Evolutionary conservation across 805 yeast genomes (phyloP).

Genomic region (Kodamaea jinghongensis): DNA sequence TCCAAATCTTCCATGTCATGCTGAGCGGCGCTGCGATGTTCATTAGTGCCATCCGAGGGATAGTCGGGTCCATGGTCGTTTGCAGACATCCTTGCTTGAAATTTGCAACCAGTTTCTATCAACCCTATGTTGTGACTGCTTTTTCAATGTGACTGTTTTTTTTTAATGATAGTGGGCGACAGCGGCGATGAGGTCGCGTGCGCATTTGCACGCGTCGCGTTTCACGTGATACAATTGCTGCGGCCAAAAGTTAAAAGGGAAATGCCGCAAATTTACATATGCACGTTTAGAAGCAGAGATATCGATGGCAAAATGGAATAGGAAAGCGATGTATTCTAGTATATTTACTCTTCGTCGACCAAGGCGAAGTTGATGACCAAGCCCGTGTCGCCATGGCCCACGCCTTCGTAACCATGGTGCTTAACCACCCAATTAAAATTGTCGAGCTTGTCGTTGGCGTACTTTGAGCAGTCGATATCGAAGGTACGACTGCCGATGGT

Average conservation of each 20-base stretch:
- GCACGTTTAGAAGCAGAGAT: too few species aligned
- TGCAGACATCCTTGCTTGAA: too few species aligned
- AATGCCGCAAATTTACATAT: too few species aligned
- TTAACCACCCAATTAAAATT: conserved; percentile 48
- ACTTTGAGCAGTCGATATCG: conserved; percentile 40
- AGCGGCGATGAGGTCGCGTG: too few species aligned
- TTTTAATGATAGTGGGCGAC: too few species aligned
- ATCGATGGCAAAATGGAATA: too few species aligned
- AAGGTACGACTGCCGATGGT: conserved; percentile 42
- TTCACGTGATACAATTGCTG: too few species aligned
- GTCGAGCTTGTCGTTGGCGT: conserved; percentile 43
- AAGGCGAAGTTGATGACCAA: conserved; percentile 38
- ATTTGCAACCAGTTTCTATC: background rate
- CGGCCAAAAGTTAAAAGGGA: too few species aligned
- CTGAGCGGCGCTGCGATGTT: too few species aligned
- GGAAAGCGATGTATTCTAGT: too few species aligned
- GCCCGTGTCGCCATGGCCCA: conserved; percentile 31
- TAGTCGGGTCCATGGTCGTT: background rate
- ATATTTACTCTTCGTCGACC: conserved; percentile 29
- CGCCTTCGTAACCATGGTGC: conserved; percentile 32
- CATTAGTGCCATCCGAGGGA: too few species aligned
- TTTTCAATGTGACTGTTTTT: conserved; percentile 21
- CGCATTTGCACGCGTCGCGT: too few species aligned
- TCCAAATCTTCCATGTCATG: conserved; percentile 10
- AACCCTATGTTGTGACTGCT: conserved; percentile 21